These are phyloP conservation scores for Gloeophyllum trabeum DNA, from an alignment of 768 basidiomycete genomes.

Conservation along the genomic window DNA sequence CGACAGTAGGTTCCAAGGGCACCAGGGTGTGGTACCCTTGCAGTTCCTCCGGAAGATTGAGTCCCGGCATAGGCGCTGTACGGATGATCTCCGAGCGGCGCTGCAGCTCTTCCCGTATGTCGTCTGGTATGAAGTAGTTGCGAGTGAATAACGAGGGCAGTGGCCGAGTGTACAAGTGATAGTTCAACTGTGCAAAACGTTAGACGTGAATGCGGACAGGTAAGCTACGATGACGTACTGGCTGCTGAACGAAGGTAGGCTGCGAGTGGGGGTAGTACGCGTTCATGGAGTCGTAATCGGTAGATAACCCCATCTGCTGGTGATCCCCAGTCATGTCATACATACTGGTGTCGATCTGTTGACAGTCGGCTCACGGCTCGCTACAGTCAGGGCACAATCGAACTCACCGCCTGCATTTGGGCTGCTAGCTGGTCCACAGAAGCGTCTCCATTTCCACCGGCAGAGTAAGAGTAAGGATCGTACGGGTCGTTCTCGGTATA, in stretches of 20 bases:
- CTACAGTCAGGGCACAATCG: background rate
- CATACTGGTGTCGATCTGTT: constrained; percentile 10
- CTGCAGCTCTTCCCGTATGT: constrained; percentile 49
- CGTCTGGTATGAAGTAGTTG: constrained; percentile 81
- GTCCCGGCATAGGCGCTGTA: constrained; percentile 26
- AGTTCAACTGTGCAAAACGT: no score
- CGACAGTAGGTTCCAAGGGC: constrained; percentile 52
- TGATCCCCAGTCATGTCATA: constrained; percentile 8
- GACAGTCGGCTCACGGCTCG: constrained; percentile 10
- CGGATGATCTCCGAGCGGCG: constrained; percentile 32
- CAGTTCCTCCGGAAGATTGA: constrained; percentile 72
- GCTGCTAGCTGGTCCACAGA: constrained; percentile 17
- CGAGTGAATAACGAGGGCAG: constrained; percentile 43
- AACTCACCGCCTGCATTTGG: constrained; percentile 23
- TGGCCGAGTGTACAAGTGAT: constrained; percentile 81
- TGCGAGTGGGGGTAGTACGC: constrained; percentile 14
- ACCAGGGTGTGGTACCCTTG: constrained; percentile 86
- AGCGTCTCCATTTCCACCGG: constrained; percentile 11
- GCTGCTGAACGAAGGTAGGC: constrained; percentile 50
- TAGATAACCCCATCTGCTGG: background rate
- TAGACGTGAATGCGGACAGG: constrained; percentile 16
- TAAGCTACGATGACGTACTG: constrained; percentile 31
- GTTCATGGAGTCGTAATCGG: background rate
- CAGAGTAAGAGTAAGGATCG: constrained; percentile 15
- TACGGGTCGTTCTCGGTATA: constrained; percentile 19